These are phyloP conservation scores for Chlorophyllum brunneum DNA, from an alignment of 768 basidiomycete species.

Conservation along the genomic window DNA sequence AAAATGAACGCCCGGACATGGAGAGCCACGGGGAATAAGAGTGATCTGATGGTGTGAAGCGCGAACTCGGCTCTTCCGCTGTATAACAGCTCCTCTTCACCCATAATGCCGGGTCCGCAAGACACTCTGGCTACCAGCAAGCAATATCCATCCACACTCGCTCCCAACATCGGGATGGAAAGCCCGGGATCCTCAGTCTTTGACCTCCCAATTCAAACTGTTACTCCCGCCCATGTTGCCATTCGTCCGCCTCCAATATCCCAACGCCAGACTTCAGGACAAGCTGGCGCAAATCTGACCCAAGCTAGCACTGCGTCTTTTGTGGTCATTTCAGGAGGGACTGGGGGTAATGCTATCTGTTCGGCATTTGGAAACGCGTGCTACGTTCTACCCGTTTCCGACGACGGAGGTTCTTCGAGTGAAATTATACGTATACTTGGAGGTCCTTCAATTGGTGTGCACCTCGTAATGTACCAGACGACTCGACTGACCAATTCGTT, in stretches of 20 bases:
- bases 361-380: slow-evolving; percentile 75
- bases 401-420: slow-evolving; percentile 93
- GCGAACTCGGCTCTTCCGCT: no score
- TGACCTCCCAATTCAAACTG: slow-evolving; percentile 56
- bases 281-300: neutral
- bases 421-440: slow-evolving; percentile 92
- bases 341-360: slow-evolving; percentile 90
- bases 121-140: neutral
- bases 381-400: slow-evolving; percentile 90
- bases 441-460: slow-evolving; percentile 75
- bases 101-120: neutral
- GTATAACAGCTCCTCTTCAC: no score
- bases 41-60: no score
- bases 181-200: slow-evolving; percentile 75
- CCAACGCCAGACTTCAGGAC: neutral
- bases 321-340: slow-evolving; percentile 88
- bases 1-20: no score
- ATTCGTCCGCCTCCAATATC: slow-evolving; percentile 9
- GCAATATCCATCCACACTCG: neutral
- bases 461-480: neutral
- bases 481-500: neutral
- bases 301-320: slow-evolving; percentile 37
- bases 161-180: slow-evolving; percentile 20
- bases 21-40: no score
- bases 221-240: slow-evolving; percentile 8